A percentile compares a stretch with the other conserved stretches of the same genome.
Evolutionary conservation across 768 basidiomycete species (phyloP).

Genomic region (Lepiota subincarnata): DNA sequence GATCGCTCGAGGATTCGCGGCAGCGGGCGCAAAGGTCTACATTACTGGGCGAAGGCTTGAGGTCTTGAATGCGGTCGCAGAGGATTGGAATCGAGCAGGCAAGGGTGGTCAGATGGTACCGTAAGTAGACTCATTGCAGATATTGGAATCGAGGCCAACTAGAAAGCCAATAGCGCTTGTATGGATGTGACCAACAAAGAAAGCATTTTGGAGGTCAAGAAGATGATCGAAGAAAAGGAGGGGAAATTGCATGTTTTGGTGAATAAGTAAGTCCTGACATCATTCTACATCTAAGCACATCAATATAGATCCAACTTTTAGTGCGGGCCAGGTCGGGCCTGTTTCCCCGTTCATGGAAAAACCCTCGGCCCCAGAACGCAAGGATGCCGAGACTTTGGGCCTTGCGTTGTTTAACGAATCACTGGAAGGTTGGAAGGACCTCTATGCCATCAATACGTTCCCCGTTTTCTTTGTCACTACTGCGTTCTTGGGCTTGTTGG

Average conservation of each 20-base stretch:
- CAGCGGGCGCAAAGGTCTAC: conserved; percentile 78
- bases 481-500: conserved; percentile 72
- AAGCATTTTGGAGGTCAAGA: conserved; percentile 57
- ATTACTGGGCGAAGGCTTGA: conserved; percentile 68
- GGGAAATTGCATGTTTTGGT: conserved; percentile 75
- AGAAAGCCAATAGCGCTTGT: conserved; percentile 38
- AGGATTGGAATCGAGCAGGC: conserved; percentile 40
- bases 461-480: conserved; percentile 76
- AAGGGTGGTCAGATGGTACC: conserved; percentile 51
- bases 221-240: conserved; percentile 51
- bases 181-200: conserved; percentile 73
- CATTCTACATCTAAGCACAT: background rate
- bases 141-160: conserved; percentile 2
- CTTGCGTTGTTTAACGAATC: conserved; percentile 69
- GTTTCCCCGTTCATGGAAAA: conserved; percentile 53
- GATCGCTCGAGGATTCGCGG: conserved; percentile 70
- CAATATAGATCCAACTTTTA: conserved; percentile 22
- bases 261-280: conserved; percentile 58
- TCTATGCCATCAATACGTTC: conserved; percentile 67
- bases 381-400: conserved; percentile 62
- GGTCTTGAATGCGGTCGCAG: conserved; percentile 55
- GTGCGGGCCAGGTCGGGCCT: conserved; percentile 76
- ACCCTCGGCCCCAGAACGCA: conserved; percentile 51
- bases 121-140: conserved; percentile 31
- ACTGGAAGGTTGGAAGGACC: conserved; percentile 55